Evolutionary conservation across 1,139 yeast species (phyloP).

Genomic region (Ogataea hybrid): DNA sequence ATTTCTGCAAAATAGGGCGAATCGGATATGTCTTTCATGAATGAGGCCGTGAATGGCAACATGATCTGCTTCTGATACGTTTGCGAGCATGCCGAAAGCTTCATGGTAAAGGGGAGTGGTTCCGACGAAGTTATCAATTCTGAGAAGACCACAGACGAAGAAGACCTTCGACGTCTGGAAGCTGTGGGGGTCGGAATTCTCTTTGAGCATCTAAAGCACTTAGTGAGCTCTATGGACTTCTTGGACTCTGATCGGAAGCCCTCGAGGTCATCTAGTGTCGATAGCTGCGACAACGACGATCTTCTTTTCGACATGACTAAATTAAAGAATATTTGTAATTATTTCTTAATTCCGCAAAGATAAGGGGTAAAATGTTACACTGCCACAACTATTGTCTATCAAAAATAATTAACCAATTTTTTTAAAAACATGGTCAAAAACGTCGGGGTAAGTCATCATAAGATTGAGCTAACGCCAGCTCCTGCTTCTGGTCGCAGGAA

Average conservation of each 20-base stretch:
- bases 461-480: constrained; percentile 14
- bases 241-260: neutral
- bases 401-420: constrained; percentile 1
- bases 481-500: constrained; percentile 43
- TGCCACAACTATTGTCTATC: neutral
- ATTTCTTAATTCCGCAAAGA: constrained; percentile 4
- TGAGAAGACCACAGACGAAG: constrained; percentile 22
- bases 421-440: constrained; percentile 1
- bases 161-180: constrained; percentile 20
- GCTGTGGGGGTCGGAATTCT: neutral
- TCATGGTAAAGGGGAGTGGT: constrained; percentile 24
- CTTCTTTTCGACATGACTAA: constrained; percentile 14
- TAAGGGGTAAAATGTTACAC: constrained; percentile 1
- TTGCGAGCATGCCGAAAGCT: constrained; percentile 20
- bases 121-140: constrained; percentile 18
- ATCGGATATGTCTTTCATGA: constrained; percentile 2
- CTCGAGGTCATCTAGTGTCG: constrained; percentile 18
- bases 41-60: constrained; percentile 21
- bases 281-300: constrained; percentile 20
- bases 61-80: constrained; percentile 10
- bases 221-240: neutral
- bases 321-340: neutral
- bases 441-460: neutral
- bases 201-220: constrained; percentile 20
- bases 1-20: constrained; percentile 42